Conservation (phyloP, 164 flowering plant genomes). For the Umbilicus rupestris region DNA sequence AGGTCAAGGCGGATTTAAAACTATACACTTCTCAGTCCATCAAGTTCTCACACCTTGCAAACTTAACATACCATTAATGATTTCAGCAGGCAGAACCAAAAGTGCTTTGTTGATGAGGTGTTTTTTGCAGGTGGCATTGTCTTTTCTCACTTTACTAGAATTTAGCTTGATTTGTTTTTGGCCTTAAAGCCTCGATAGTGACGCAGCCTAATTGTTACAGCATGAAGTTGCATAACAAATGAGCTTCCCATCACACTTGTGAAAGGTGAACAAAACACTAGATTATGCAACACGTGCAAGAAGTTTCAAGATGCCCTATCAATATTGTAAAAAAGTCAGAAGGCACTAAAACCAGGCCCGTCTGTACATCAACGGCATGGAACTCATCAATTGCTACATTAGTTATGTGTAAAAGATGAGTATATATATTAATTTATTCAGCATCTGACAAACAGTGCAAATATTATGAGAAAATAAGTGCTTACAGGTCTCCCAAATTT, state of each 20-base stretch:
- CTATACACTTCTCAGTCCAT: too few species aligned
- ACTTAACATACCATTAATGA: too few species aligned
- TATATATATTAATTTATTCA: too few species aligned
- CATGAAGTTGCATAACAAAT: background rate
- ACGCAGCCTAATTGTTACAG: background rate
- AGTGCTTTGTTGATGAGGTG: too few species aligned
- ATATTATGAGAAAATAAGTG: background rate
- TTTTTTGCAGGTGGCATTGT: background rate
- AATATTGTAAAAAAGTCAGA: background rate
- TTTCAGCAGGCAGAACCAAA: too few species aligned
- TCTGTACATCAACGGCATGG: too few species aligned
- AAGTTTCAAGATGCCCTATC: background rate
- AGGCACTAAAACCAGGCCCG: too few species aligned
- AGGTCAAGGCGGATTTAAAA: too few species aligned
- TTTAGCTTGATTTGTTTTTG: background rate
- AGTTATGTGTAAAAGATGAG: too few species aligned
- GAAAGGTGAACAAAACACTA: background rate
- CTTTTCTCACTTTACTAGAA: background rate
- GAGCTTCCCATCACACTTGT: background rate
- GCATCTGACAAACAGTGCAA: too few species aligned
- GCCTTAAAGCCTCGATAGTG: background rate
- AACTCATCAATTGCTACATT: too few species aligned
- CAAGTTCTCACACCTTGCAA: too few species aligned
- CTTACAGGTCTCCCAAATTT: slow-evolving; percentile 72
- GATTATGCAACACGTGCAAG: background rate